A percentile compares a stretch with the other conserved stretches of the same genome.
These are phyloP conservation scores for Tetratostichococcus sp. DNA, from an alignment of 139 green algal species.

Conservation along the genomic window DNA sequence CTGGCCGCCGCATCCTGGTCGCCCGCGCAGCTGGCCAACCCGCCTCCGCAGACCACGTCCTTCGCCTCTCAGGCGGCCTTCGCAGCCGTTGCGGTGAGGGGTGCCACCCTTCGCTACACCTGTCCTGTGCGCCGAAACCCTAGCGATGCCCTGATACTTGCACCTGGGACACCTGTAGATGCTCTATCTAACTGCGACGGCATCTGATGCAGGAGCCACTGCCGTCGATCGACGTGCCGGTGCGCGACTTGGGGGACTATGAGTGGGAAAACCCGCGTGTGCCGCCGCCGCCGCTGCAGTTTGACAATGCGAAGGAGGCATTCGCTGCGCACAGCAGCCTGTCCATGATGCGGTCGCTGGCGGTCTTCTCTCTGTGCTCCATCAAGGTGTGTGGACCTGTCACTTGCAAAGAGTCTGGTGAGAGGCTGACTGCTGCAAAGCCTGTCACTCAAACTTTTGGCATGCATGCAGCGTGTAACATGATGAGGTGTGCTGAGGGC, in stretches of 20 bases:
- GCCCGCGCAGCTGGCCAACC: background rate
- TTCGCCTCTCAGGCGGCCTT: background rate
- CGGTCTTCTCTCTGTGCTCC: constrained; percentile 37
- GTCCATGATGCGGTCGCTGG: constrained; percentile 35
- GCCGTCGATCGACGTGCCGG: background rate
- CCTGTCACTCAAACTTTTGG: too few relatives aligned
- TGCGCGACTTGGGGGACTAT: background rate
- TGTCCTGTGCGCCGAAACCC: too few relatives aligned
- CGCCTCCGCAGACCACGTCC: background rate
- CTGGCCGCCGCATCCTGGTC: background rate
- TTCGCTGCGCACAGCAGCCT: constrained; percentile 35
- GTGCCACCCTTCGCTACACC: too few relatives aligned
- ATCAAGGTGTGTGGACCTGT: too few relatives aligned
- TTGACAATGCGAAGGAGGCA: constrained; percentile 28
- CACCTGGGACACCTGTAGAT: too few relatives aligned
- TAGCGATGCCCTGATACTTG: too few relatives aligned
- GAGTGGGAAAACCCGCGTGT: constrained; percentile 4
- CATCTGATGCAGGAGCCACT: background rate
- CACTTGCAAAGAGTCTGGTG: too few relatives aligned
- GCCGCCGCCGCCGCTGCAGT: constrained; percentile 17
- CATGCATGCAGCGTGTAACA: background rate
- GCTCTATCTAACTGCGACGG: too few relatives aligned
- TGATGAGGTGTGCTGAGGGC: background rate
- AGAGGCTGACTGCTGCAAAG: too few relatives aligned
- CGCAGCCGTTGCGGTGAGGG: background rate